Conservation (phyloP, 495 filamentous ascomycete genomes). For the Annulohypoxylon nitens region DNA sequence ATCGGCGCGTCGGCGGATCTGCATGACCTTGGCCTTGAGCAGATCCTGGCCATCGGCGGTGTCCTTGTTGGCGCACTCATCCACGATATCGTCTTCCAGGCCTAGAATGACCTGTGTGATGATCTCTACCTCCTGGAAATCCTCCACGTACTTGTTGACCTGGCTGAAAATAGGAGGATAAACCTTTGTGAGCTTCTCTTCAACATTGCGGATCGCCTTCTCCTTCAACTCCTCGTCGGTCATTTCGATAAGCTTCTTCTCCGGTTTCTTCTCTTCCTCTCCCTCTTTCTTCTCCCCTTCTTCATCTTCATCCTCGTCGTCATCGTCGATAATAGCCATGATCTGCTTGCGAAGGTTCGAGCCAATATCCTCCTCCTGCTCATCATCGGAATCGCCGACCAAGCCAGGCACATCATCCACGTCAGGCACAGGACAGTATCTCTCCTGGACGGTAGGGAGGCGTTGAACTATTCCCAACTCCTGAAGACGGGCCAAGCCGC, state of each 20-base stretch:
- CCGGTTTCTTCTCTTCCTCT: too few relatives aligned
- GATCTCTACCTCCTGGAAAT: not conserved
- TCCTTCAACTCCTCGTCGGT: not conserved
- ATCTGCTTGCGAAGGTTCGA: too few relatives aligned
- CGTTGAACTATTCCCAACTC: not conserved
- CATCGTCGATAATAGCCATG: too few relatives aligned
- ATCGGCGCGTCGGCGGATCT: slow-evolving; percentile 53
- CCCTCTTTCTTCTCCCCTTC: too few relatives aligned
- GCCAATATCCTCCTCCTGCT: not conserved
- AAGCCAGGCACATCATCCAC: not conserved
- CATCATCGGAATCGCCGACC: not conserved
- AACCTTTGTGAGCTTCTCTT: not conserved
- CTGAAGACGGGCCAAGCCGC: not conserved
- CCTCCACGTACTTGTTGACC: not conserved
- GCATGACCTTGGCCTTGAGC: slow-evolving; percentile 65
- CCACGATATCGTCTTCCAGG: not conserved
- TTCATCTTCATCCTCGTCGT: too few relatives aligned
- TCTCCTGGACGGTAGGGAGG: not conserved
- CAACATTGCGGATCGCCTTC: not conserved
- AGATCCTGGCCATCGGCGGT: slow-evolving; percentile 58
- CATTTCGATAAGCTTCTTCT: too few relatives aligned
- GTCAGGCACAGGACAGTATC: not conserved
- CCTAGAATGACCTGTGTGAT: not conserved
- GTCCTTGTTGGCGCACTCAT: not conserved
- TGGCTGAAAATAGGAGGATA: not conserved